phyloP scores from a whole-genome alignment of 805 yeast genomes.

The Nakazawaea wyomingensis region DNA sequence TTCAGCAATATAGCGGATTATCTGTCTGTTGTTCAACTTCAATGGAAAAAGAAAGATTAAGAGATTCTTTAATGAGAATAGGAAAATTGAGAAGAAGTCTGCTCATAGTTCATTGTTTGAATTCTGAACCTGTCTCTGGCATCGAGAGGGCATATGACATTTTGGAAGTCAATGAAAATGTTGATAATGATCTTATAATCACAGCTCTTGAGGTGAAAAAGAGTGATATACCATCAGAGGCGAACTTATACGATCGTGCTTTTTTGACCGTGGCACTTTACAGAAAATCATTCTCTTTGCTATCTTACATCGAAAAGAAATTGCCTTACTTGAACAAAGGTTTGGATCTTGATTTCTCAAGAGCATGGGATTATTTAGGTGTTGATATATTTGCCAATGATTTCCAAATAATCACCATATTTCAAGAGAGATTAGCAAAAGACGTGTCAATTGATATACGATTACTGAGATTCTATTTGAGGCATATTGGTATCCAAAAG shows the following conservation, averaged over 20 bases:
- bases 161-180: conserved; percentile 44
- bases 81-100: conserved; percentile 34
- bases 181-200: conserved; percentile 66
- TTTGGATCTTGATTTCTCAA: conserved; percentile 8
- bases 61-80: conserved; percentile 34
- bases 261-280: conserved; percentile 55
- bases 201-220: conserved; percentile 68
- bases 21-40: conserved; percentile 19
- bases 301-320: conserved; percentile 46
- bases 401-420: conserved; percentile 46
- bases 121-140: conserved; percentile 43
- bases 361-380: conserved; percentile 46
- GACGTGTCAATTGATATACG: conserved; percentile 45
- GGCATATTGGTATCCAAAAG: conserved; percentile 47
- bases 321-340: conserved; percentile 26
- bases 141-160: conserved; percentile 43
- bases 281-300: conserved; percentile 51
- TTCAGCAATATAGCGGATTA: conserved; percentile 19
- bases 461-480: conserved; percentile 51
- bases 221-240: conserved; percentile 44
- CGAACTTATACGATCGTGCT: conserved; percentile 44
- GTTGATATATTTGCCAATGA: conserved; percentile 49
- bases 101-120: conserved; percentile 30
- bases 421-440: conserved; percentile 38
- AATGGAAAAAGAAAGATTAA: conserved; percentile 24